A percentile compares a stretch with the other conserved stretches of the same genome.
These are phyloP conservation scores for Cokeromyces recurvatus DNA, from an alignment of 371 early-diverging fungal genomes.

Conservation along the genomic window DNA sequence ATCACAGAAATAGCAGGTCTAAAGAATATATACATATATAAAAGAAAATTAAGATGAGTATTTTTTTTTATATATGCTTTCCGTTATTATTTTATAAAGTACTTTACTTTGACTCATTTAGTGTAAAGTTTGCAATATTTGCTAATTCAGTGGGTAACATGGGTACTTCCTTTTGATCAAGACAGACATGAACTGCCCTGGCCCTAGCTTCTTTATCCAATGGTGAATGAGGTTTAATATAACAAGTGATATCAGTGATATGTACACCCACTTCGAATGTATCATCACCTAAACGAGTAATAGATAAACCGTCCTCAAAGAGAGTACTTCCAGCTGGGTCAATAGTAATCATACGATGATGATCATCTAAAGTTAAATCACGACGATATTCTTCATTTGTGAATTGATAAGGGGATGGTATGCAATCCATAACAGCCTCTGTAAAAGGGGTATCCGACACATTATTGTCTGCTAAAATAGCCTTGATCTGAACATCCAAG, in stretches of 20 bases:
- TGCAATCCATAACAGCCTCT: conserved; percentile 61
- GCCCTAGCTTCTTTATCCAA: conserved; percentile 92
- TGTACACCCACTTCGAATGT: conserved; percentile 92
- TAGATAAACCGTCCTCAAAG: conserved; percentile 93
- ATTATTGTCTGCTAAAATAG: conserved; percentile 65
- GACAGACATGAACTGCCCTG: conserved; percentile 94
- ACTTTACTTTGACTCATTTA: conserved; percentile 30
- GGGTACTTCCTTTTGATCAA: conserved; percentile 89
- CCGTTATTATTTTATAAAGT: neutral
- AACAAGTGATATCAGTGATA: conserved; percentile 97
- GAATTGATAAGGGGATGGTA: conserved; percentile 39
- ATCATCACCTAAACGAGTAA: conserved; percentile 62
- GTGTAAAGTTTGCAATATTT: conserved; percentile 28
- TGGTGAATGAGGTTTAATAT: conserved; percentile 81
- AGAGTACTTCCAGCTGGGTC: conserved; percentile 23
- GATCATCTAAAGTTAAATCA: conserved; percentile 49
- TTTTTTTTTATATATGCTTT: no score
- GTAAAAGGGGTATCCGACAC: conserved; percentile 55
- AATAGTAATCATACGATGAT: conserved; percentile 16
- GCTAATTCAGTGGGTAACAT: conserved; percentile 94
- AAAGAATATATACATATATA: neutral
- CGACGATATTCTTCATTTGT: conserved; percentile 66
- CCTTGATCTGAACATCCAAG: conserved; percentile 66
- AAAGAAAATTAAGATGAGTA: neutral
- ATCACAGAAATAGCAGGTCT: conserved; percentile 86